Conservation (phyloP, 2,329 filamentous ascomycete genomes). For the Leptographium flavum region DNA sequence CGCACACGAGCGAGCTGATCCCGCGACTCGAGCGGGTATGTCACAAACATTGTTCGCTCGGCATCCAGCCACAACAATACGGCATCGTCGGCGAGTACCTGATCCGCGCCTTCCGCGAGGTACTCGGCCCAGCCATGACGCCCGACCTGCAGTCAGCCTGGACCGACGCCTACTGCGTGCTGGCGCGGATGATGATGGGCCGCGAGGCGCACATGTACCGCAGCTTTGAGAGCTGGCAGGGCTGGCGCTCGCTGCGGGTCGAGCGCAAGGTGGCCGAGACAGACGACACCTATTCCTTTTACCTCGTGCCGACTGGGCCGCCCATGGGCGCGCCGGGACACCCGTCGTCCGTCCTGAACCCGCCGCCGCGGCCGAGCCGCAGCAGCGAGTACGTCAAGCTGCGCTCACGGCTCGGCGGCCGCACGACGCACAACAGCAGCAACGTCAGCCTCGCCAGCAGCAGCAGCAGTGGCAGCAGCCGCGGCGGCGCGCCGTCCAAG, state of each 20-base stretch:
- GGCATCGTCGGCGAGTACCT: slow-evolving; percentile 56
- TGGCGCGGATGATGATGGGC: slow-evolving; percentile 58
- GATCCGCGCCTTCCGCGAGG: slow-evolving; percentile 49
- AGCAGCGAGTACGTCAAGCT: slow-evolving; percentile 1
- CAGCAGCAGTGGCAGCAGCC: not conserved
- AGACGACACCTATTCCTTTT: slow-evolving; percentile 56
- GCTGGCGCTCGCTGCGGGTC: slow-evolving; percentile 55
- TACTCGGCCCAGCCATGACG: slow-evolving; percentile 54
- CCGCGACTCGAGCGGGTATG: slow-evolving; percentile 43
- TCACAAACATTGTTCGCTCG: slow-evolving; percentile 60
- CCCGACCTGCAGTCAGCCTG: slow-evolving; percentile 51
- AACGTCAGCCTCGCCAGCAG: slow-evolving; percentile 1
- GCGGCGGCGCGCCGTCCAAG: not conserved
- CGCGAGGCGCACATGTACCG: slow-evolving; percentile 51
- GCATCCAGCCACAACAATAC: slow-evolving; percentile 56
- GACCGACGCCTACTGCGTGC: slow-evolving; percentile 57
- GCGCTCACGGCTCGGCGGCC: not conserved
- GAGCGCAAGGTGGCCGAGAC: slow-evolving; percentile 50
- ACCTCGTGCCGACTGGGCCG: slow-evolving; percentile 39
- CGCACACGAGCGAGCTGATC: slow-evolving; percentile 40
- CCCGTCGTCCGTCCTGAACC: not conserved
- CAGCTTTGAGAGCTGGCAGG: slow-evolving; percentile 45
- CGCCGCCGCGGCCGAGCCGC: not conserved
- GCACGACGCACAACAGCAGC: slow-evolving; percentile 2
- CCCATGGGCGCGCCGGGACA: not conserved